Evolutionary conservation across 192 early-diverging fungal species (phyloP), one percentile per base, ranked within the genome.

Genomic region (Coemansia sp.): DNA sequence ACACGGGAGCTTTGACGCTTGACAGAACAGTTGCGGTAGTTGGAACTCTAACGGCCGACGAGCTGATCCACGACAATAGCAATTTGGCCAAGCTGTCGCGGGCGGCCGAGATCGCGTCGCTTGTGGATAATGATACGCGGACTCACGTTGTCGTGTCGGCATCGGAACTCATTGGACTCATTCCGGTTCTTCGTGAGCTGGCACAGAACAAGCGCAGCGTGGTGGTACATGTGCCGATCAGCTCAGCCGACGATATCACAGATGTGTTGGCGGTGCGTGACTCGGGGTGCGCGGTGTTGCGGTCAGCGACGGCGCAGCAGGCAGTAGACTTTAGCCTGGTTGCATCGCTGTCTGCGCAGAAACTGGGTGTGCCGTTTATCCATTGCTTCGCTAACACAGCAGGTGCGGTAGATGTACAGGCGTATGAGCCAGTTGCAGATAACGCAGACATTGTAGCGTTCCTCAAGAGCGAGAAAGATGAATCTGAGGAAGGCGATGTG

Each of bases 281-380:
- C 64, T 82, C 86, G 51, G 94, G 94, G 11, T 90, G 89, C 49
- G 89, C 86, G 6, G 55, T 96, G 49, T 65, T 97, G 55, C 84
- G 85, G 52, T 95, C 93, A 31, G 70, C 77, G 28, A 84, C 84
- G 56, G 84, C 86, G 31, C 93, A 96, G 76, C 86, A 92, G 59
- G 85, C 90, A 4, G 84, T 90, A 38, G 93, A 96, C 80, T 77
- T 91, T 66, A 90, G 92, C 5, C 37, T 94, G 24, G 84, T 92
- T 9, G 88, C 94, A 5, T 87, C 95, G 50, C 80, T 92, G 23
- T 84, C 88, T 4, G 78, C 94, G 14, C 70, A 82, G 37, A 80
- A 81, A 50, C 76, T 87, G 28, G 63, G 68, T 6, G 68, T 75
- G 7, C 87, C 88, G 28, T 73, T 89, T 50, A 74, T 92, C 59